Evolutionary conservation across 805 yeast species (phyloP).

Genomic region (Lipomyces yamadae): DNA sequence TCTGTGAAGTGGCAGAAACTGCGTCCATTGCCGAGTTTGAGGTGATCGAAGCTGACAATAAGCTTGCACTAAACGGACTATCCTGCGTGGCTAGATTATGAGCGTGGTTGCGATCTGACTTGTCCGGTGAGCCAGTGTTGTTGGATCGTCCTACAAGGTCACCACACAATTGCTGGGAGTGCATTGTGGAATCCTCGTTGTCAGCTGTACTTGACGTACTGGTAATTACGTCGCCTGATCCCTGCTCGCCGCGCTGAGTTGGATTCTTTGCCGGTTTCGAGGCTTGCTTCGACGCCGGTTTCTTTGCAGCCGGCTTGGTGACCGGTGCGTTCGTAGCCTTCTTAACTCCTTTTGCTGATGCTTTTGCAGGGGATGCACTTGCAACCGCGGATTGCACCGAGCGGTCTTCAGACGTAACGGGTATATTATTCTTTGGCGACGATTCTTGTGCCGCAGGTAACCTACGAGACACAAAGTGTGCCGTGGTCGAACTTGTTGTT

Average conservation of each 20-base stretch:
- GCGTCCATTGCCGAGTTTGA: background rate
- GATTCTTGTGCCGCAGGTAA: background rate
- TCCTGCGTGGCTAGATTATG: background rate
- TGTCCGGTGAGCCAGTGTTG: background rate
- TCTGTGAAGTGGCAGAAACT: background rate
- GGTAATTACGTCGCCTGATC: background rate
- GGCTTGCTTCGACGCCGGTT: background rate
- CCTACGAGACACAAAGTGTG: background rate
- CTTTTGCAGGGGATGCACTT: background rate
- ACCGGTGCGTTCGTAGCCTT: background rate
- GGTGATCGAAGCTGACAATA: background rate
- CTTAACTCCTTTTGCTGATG: background rate
- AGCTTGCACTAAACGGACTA: background rate
- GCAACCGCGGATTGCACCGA: background rate
- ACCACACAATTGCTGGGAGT: background rate
- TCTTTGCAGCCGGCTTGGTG: background rate
- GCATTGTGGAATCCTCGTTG: background rate
- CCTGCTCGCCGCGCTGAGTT: background rate
- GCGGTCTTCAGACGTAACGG: background rate
- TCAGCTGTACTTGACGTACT: conserved; percentile 1
- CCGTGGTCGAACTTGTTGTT: background rate
- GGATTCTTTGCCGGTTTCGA: background rate
- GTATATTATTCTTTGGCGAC: background rate
- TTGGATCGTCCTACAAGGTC: background rate
- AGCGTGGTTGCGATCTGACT: background rate